Evolutionary conservation across 306 rosid species (phyloP).

Genomic region (Corylus americana): DNA sequence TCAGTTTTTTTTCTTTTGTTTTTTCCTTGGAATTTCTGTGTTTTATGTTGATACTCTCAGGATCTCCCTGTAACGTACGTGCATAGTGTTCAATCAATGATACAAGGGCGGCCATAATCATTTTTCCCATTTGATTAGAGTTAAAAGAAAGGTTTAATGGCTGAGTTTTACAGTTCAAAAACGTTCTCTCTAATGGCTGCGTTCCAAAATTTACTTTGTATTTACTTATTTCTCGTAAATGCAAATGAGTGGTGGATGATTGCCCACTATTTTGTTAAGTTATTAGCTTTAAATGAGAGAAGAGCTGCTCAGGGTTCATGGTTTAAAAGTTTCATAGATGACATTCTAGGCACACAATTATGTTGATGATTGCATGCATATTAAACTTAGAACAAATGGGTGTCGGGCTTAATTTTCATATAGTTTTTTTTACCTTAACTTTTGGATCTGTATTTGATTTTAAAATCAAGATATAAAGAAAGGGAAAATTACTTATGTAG

Average conservation of each 20-base stretch:
- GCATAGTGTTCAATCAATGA: constrained; percentile 7
- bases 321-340: too few relatives aligned
- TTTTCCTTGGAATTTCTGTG: too few relatives aligned
- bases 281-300: not conserved
- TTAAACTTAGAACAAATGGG: too few relatives aligned
- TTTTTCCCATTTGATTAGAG: constrained; percentile 19
- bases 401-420: too few relatives aligned
- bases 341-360: too few relatives aligned
- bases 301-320: too few relatives aligned
- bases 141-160: constrained; percentile 15
- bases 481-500: too few relatives aligned
- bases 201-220: not conserved
- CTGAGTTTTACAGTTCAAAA: not conserved
- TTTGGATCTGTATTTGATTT: too few relatives aligned
- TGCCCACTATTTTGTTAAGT: not conserved
- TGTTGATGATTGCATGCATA: too few relatives aligned
- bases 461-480: too few relatives aligned
- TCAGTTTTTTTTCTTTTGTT: not conserved
- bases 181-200: constrained; percentile 5
- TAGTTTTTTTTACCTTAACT: too few relatives aligned
- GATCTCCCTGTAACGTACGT: constrained; percentile 17
- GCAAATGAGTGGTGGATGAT: constrained; percentile 18
- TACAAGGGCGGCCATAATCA: not conserved
- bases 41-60: not conserved
- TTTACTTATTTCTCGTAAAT: constrained; percentile 4